Conservation (phyloP, 2,329 filamentous ascomycete genomes). For the Erysiphe neolycopersici region DNA sequence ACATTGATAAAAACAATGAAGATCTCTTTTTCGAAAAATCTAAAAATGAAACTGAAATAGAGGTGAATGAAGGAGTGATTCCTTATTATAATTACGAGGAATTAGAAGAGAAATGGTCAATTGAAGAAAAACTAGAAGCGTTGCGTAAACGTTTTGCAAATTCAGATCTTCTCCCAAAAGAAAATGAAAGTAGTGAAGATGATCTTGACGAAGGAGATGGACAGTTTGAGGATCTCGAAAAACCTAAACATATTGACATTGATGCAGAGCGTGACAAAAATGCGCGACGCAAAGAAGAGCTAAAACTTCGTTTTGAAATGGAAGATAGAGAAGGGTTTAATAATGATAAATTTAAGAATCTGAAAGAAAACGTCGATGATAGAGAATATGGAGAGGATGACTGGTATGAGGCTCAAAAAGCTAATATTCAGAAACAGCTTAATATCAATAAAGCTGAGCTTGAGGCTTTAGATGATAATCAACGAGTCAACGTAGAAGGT, state of each 20-base stretch:
- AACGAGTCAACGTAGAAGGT: slow-evolving; percentile 65
- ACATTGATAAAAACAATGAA: slow-evolving; percentile 24
- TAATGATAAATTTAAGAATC: slow-evolving; percentile 61
- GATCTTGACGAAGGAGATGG: slow-evolving; percentile 49
- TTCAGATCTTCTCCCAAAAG: slow-evolving; percentile 30
- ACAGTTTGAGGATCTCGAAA: slow-evolving; percentile 66
- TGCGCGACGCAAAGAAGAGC: slow-evolving; percentile 74
- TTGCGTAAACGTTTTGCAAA: slow-evolving; percentile 53
- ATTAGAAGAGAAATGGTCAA: slow-evolving; percentile 64
- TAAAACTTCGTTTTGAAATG: slow-evolving; percentile 84
- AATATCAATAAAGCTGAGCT: slow-evolving; percentile 94
- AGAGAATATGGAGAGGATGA: slow-evolving; percentile 86
- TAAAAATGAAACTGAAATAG: slow-evolving; percentile 37
- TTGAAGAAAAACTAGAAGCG: slow-evolving; percentile 48
- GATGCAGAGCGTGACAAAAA: slow-evolving; percentile 79
- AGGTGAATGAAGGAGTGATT: slow-evolving; percentile 51
- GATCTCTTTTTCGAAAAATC: slow-evolving; percentile 39
- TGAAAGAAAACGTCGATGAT: slow-evolving; percentile 40
- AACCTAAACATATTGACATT: slow-evolving; percentile 34
- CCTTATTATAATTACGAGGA: slow-evolving; percentile 57
- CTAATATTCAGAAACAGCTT: slow-evolving; percentile 77
- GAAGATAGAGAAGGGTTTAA: slow-evolving; percentile 92
- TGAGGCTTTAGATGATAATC: slow-evolving; percentile 58
- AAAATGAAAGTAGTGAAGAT: slow-evolving; percentile 22
- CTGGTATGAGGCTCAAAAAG: slow-evolving; percentile 96